phyloP scores from a whole-genome alignment of 2,329 filamentous ascomycete species.

The Blumeriella jaapii region DNA sequence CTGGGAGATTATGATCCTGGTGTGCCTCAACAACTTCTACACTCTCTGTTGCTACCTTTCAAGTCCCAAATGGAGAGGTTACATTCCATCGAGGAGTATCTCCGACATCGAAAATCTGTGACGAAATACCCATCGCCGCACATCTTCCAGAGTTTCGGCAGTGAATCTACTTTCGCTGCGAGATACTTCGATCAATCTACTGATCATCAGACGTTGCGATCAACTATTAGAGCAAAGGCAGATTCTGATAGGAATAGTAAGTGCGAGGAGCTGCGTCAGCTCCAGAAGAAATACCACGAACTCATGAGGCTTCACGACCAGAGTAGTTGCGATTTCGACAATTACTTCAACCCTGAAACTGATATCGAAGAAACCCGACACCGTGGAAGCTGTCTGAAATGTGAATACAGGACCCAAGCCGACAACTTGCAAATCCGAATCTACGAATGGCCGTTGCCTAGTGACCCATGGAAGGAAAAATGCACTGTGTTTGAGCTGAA shows the following conservation, averaged over 20 bases:
- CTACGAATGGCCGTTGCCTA: conserved; percentile 45
- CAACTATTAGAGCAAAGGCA: conserved; percentile 32
- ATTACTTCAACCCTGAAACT: not conserved
- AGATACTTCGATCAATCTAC: conserved; percentile 34
- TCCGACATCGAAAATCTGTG: conserved; percentile 20
- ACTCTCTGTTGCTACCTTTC: conserved; percentile 34
- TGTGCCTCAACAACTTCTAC: conserved; percentile 30
- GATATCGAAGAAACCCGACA: conserved; percentile 2
- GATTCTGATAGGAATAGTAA: conserved; percentile 24
- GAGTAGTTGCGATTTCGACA: conserved; percentile 3
- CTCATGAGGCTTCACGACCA: conserved; percentile 6
- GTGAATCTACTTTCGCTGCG: conserved; percentile 25
- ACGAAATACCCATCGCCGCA: not conserved
- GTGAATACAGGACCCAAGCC: conserved; percentile 26
- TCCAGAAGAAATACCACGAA: conserved; percentile 19
- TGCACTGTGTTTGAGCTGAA: conserved; percentile 41
- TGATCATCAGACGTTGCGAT: conserved; percentile 26
- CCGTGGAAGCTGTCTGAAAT: conserved; percentile 28
- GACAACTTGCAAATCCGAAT: conserved; percentile 32
- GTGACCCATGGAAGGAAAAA: conserved; percentile 25
- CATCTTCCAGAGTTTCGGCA: not conserved
- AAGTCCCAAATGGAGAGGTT: conserved; percentile 35
- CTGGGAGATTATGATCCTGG: conserved; percentile 36
- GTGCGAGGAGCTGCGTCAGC: conserved; percentile 24
- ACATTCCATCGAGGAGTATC: conserved; percentile 35